Evolutionary conservation across 148 eudicot species (phyloP), one percentile per base, ranked within the genome.

Genomic region (Agrostemma githago): DNA sequence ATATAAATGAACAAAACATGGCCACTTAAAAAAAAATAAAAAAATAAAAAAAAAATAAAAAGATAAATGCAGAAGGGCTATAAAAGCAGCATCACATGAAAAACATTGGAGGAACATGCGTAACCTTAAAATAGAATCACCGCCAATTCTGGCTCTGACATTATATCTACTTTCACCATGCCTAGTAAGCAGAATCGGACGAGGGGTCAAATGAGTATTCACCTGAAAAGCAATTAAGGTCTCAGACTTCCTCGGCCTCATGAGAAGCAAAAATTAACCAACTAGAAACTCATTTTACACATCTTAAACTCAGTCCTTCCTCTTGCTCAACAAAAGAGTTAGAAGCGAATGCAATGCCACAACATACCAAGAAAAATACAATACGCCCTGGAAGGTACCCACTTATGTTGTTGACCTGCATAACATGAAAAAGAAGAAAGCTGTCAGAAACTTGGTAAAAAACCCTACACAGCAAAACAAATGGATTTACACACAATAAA

Each of bases 351-450:
- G 14, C 11, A 42, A 66, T 57, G 63, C 72, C 72, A 61, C 73
- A 16, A 84, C 89, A 72, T 89, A 95, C 98, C 96, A 95, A 80
- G 85, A 95, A 95, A 82, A 95, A 95, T 65, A 95, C 98, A 72
- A 95, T 95, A 53, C 98, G 86, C 60, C 98, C 98, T 40, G 97
- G 97, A 88, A 95, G 97, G 80, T 95, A 95, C 66, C 98, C 98
- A 80, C 98, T 92, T 75, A 95, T 92, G 82, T 95, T 95, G 77
- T 95, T 92, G 74, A 95, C 98, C 98, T 95, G 89, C 73, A 63
- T 9, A 43, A 75, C n/a, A 54, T 8, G 43, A 1, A 61, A 66
- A 57, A 26, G 60, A 75, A 42, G 42, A 59, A 12, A 58, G 73
- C 8, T 46, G 34, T 71, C 38, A 62, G 62, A 70, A 72, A 5